Conservation (phyloP, 139 green algal genomes). For the Pseudopediastrum boryanum region DNA sequence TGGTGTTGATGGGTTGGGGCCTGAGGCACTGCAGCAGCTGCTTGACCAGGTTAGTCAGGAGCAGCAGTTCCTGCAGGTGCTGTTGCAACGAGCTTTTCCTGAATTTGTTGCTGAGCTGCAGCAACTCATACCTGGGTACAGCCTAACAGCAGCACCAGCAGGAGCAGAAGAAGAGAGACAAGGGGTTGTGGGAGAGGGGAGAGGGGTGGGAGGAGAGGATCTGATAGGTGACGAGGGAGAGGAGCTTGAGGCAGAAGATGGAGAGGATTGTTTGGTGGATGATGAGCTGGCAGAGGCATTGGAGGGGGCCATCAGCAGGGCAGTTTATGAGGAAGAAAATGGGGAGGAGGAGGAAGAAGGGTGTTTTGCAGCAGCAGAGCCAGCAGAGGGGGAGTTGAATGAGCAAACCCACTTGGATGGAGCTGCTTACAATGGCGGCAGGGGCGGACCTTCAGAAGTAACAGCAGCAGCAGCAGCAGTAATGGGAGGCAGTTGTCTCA, state of each 20-base stretch:
- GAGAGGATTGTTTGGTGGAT: neutral
- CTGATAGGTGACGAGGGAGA: too few relatives aligned
- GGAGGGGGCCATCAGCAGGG: too few relatives aligned
- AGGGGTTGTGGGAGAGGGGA: neutral
- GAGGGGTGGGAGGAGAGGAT: too few relatives aligned
- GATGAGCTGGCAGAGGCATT: too few relatives aligned
- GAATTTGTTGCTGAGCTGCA: slow-evolving; percentile 2
- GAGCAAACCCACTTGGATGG: too few relatives aligned
- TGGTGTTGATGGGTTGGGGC: too few relatives aligned
- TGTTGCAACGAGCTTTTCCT: slow-evolving; percentile 4
- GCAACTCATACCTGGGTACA: neutral
- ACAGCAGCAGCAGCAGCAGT: slow-evolving; percentile 5
- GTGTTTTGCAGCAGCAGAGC: neutral
- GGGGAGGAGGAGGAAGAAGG: neutral
- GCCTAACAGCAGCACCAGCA: neutral
- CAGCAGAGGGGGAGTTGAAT: too few relatives aligned
- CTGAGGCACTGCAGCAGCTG: neutral
- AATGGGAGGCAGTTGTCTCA: neutral
- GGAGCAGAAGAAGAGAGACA: neutral
- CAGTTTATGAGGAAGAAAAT: neutral
- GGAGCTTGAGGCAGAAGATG: neutral
- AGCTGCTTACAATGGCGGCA: too few relatives aligned
- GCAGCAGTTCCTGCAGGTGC: slow-evolving; percentile 25
- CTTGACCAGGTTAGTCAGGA: neutral
- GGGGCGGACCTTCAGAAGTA: neutral